Evolutionary conservation across 495 filamentous ascomycete genomes (phyloP), one percentile per base, ranked within the genome.

Genomic region (Rhizodiscina lignyota): DNA sequence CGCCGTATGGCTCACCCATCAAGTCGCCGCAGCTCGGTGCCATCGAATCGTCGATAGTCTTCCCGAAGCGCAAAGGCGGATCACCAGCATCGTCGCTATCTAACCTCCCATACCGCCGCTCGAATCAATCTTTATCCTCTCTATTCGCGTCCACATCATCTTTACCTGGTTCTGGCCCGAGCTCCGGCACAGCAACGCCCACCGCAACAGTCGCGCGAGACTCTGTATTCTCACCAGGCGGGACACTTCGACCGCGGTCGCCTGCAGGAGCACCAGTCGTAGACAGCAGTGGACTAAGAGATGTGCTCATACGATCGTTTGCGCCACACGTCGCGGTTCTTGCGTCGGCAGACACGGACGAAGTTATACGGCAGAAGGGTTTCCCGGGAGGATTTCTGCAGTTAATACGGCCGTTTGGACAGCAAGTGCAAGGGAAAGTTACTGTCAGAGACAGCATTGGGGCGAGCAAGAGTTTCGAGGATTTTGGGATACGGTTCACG

Each of bases 381-480:
- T 86, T 96, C 42, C 52, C 63, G 16, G 70, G 68, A 15, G 86
- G 86, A 0, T 67, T 97, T 32, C 74, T 79, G 62, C 80, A 86
- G 50, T 56, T 97, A 35, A 57, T 97, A 22, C 63, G 86, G 31
- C 85, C 87, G 3, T 97, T 86, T 58, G 89, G 87, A n/a, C 89
- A 97, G 53, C 68, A 65, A 24, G 63, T 97, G 0, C 70, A 75
- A 22, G 89, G 89, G 18, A 89, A 85, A 52, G 79, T 97, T 21
- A 79, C 79, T 13, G 75, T 97, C 26, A 64, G 91, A 36, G 91
- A 97, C 53, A 93, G 84, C 44, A 66, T 78, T 39, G 87, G 89
- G 6, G 70, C 72, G 22, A 83, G 85, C 46, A 70, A 67, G 43
- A 71, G 70, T 21, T 91, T 78, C 64, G 89, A 94, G 19, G 84